Percentiles rank a stretch among this genome's conserved stretches.
Evolutionary conservation across 805 yeast species (phyloP).

Genomic region (Kodamaea fukazawae): DNA sequence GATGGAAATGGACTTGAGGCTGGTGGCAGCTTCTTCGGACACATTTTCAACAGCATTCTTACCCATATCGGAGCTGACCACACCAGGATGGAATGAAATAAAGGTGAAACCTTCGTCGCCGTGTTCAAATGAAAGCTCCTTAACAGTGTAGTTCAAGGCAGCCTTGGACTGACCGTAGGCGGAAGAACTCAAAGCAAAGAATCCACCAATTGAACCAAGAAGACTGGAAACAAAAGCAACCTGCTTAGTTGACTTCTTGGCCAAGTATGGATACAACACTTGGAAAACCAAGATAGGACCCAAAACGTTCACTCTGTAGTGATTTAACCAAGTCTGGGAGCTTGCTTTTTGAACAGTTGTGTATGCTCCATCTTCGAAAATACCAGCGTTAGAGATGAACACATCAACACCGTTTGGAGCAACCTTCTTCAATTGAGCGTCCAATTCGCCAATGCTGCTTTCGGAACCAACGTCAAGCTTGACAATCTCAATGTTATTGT

Average conservation of each 20-base stretch:
- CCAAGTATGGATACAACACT: slow-evolving; percentile 25
- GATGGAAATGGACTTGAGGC: too few species aligned
- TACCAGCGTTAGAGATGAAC: slow-evolving; percentile 34
- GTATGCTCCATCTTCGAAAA: slow-evolving; percentile 10
- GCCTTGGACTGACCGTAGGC: slow-evolving; percentile 38
- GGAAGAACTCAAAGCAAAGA: slow-evolving; percentile 16
- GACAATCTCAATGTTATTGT: slow-evolving; percentile 15
- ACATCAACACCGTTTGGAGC: slow-evolving; percentile 25
- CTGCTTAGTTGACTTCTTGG: slow-evolving; percentile 21
- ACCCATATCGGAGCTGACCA: slow-evolving; percentile 11
- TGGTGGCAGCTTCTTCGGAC: too few species aligned
- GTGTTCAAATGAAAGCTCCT: slow-evolving; percentile 22
- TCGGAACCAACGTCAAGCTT: slow-evolving; percentile 23
- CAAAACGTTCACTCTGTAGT: slow-evolving; percentile 21
- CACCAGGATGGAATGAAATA: slow-evolving; percentile 26
- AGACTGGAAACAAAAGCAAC: slow-evolving; percentile 26
- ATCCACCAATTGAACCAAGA: slow-evolving; percentile 24
- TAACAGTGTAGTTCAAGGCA: slow-evolving; percentile 28
- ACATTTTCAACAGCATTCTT: not conserved
- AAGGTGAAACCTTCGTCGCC: slow-evolving; percentile 23
- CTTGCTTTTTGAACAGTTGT: slow-evolving; percentile 16
- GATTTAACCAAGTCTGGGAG: slow-evolving; percentile 15
- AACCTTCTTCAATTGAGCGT: slow-evolving; percentile 1
- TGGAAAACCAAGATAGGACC: slow-evolving; percentile 31
- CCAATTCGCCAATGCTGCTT: slow-evolving; percentile 17